Percentiles rank a stretch among this genome's conserved stretches.
Evolutionary conservation across 805 yeast species (phyloP).

Genomic region (Priceomyces fermenticarens): DNA sequence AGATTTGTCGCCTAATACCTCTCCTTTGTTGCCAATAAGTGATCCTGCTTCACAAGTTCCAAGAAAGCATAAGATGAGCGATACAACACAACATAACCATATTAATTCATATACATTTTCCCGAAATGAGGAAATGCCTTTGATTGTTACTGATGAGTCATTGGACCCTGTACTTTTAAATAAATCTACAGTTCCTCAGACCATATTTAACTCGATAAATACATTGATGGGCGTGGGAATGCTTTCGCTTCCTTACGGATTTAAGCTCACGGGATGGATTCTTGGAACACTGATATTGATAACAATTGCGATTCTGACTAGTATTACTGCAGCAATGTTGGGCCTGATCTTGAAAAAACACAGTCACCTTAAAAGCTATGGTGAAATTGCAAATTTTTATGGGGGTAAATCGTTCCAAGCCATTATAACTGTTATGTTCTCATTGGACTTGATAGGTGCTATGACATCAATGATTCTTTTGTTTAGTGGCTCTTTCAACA

Average conservation of each 20-base stretch:
- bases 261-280: conserved; percentile 67
- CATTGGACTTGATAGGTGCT: conserved; percentile 61
- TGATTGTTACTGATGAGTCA: conserved; percentile 7
- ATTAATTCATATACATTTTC: conserved; percentile 17
- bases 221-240: conserved; percentile 76
- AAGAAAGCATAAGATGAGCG: not conserved
- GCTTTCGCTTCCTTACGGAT: conserved; percentile 68
- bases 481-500: conserved; percentile 58
- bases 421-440: conserved; percentile 47
- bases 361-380: conserved; percentile 48
- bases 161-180: too few species aligned
- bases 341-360: conserved; percentile 45
- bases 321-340: conserved; percentile 51
- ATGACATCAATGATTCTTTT: conserved; percentile 54
- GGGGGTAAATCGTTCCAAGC: conserved; percentile 46
- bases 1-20: conserved; percentile 20
- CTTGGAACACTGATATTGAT: conserved; percentile 43
- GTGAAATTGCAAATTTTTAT: conserved; percentile 52
- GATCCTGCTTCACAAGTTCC: too few species aligned
- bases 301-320: conserved; percentile 47
- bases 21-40: conserved; percentile 10
- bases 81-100: conserved; percentile 16
- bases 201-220: conserved; percentile 66
- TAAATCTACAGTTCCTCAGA: conserved; percentile 62
- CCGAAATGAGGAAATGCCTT: conserved; percentile 11